These are phyloP conservation scores for Excoecaria cochinchinensis DNA, from an alignment of 345 rosid genomes.

Conservation along the genomic window DNA sequence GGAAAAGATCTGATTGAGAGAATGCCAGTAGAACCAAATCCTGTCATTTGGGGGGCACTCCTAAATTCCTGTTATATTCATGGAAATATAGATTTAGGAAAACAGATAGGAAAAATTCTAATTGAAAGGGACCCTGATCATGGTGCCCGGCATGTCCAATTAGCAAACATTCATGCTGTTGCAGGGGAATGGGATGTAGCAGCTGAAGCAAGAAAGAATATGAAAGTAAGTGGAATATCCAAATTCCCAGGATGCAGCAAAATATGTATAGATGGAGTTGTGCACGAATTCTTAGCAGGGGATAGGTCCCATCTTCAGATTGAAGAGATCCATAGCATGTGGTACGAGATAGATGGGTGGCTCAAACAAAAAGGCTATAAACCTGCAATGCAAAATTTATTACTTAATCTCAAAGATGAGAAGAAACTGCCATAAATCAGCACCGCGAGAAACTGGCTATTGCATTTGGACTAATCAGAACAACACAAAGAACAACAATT, in stretches of 20 bases:
- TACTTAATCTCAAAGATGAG: constrained; percentile 44
- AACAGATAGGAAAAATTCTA: constrained; percentile 50
- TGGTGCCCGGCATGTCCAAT: constrained; percentile 59
- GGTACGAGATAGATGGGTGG: constrained; percentile 39
- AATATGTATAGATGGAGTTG: constrained; percentile 47
- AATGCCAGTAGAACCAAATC: constrained; percentile 62
- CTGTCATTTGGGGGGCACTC: constrained; percentile 48
- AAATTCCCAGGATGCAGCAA: constrained; percentile 69
- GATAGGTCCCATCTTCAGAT: constrained; percentile 47
- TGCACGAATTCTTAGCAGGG: constrained; percentile 62
- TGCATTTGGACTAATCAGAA: constrained; percentile 55
- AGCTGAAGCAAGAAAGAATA: constrained; percentile 48
- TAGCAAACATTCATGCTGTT: constrained; percentile 52
- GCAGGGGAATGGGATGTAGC: constrained; percentile 60
- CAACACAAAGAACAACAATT: constrained; percentile 41
- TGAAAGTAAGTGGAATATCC: constrained; percentile 46
- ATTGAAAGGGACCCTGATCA: constrained; percentile 51
- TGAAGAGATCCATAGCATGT: constrained; percentile 38
- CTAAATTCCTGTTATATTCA: constrained; percentile 64
- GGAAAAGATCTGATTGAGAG: constrained; percentile 43
- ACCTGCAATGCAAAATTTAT: constrained; percentile 38
- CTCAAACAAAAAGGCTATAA: constrained; percentile 46
- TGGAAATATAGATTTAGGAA: constrained; percentile 48
- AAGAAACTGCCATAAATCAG: constrained; percentile 51
- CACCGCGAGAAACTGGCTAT: constrained; percentile 71